A percentile compares a stretch with the other conserved stretches of the same genome.
These are phyloP conservation scores for Sporothrix dimorphospora DNA, from an alignment of 2,329 filamentous ascomycete genomes.

Conservation along the genomic window DNA sequence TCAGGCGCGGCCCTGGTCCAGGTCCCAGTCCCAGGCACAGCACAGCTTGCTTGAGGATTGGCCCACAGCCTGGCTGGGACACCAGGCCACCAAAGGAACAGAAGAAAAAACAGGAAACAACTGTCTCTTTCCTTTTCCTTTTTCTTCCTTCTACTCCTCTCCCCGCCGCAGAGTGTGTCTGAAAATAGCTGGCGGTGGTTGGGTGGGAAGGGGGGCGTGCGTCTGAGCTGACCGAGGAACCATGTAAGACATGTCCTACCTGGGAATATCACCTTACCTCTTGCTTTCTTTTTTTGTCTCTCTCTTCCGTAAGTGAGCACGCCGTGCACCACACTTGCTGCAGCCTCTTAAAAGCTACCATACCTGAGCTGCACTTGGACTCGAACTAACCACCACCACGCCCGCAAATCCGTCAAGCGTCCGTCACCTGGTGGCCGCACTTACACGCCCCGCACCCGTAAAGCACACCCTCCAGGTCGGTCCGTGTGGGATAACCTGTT, in stretches of 20 bases:
- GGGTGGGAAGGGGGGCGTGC: background rate
- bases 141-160: background rate
- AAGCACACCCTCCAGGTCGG: background rate
- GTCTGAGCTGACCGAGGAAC: background rate
- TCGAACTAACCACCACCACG: background rate
- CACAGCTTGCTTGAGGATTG: background rate
- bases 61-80: no score
- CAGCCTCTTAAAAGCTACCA: background rate
- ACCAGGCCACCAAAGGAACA: no score
- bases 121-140: background rate
- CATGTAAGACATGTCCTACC: background rate
- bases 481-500: background rate
- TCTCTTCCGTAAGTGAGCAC: no score
- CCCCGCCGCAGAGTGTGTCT: conserved; percentile 1
- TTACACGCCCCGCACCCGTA: background rate
- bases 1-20: background rate
- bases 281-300: no score
- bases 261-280: background rate
- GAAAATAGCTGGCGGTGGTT: conserved; percentile 26
- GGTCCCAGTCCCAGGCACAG: no score
- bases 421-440: conserved; percentile 4
- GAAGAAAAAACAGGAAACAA: no score
- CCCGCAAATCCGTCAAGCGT: background rate
- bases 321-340: background rate
- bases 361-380: no score